Conservation (phyloP, 1,284 basidiomycete species). For the Heterobasidion annosum region DNA sequence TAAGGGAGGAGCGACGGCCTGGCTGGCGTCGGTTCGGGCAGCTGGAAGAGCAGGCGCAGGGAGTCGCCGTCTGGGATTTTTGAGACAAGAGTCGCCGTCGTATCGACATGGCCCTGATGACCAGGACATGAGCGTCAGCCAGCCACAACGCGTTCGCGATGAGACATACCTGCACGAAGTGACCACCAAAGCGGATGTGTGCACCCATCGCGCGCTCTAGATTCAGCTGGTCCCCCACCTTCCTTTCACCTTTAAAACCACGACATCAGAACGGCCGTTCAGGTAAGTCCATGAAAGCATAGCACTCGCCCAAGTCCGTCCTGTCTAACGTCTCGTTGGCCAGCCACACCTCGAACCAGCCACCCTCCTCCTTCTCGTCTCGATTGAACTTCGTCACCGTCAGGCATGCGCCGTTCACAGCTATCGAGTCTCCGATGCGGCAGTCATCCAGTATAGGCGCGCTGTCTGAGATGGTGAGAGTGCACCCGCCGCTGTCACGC, state of each 20-base stretch:
- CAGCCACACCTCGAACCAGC: conserved; percentile 90
- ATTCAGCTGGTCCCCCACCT: conserved; percentile 80
- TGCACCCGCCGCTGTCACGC: conserved; percentile 68
- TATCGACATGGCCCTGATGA: conserved; percentile 85
- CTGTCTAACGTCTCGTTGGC: conserved; percentile 91
- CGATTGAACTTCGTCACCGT: conserved; percentile 84
- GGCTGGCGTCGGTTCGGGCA: conserved; percentile 52
- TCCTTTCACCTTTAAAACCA: conserved; percentile 55
- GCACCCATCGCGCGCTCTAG: conserved; percentile 93
- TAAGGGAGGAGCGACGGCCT: conserved; percentile 70
- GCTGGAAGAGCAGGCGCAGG: conserved; percentile 71
- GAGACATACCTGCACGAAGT: conserved; percentile 84
- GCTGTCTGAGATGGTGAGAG: conserved; percentile 72
- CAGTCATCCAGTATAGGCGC: conserved; percentile 84
- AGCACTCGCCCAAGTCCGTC: conserved; percentile 77
- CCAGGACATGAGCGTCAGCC: too few relatives aligned
- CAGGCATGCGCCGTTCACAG: conserved; percentile 74
- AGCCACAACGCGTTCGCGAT: too few relatives aligned
- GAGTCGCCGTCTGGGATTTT: conserved; percentile 81
- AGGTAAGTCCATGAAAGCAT: background rate
- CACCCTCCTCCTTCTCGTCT: conserved; percentile 34
- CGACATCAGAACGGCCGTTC: background rate
- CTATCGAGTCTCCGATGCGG: conserved; percentile 91
- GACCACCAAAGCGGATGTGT: conserved; percentile 90
- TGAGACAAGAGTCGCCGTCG: conserved; percentile 69